Evolutionary conservation across 495 filamentous ascomycete species (phyloP).

Genomic region (Hypoxylon fuscum): DNA sequence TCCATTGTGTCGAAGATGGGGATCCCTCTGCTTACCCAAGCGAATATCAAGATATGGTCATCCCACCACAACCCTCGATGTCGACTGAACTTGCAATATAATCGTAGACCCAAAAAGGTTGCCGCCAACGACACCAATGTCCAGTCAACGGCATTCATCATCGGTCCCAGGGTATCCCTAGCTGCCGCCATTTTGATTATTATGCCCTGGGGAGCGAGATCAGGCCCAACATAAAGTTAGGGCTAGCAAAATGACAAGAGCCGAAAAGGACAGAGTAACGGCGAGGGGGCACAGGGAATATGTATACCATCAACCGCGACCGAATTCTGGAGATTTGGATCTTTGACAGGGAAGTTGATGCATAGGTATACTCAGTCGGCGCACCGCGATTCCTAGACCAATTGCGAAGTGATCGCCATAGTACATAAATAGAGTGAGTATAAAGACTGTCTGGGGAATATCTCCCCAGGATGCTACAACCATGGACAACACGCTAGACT

Average conservation of each 20-base stretch:
- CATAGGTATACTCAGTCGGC: slow-evolving; percentile 4
- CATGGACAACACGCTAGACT: slow-evolving; percentile 10
- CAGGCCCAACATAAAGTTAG: slow-evolving; percentile 7
- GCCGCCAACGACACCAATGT: slow-evolving; percentile 39
- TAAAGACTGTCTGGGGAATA: slow-evolving; percentile 3
- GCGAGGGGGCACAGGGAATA: slow-evolving; percentile 19
- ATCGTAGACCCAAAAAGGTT: slow-evolving; percentile 43
- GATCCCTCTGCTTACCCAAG: slow-evolving; percentile 45
- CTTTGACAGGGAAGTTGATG: slow-evolving; percentile 3
- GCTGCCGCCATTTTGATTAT: slow-evolving; percentile 12
- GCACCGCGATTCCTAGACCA: slow-evolving; percentile 1
- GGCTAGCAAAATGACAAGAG: slow-evolving; percentile 12
- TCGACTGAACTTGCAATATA: slow-evolving; percentile 45
- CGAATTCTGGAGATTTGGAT: slow-evolving; percentile 3
- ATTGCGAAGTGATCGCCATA: slow-evolving; percentile 21
- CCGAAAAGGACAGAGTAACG: slow-evolving; percentile 9
- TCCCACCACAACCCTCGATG: slow-evolving; percentile 46
- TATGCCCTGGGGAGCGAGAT: slow-evolving; percentile 1
- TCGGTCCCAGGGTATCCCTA: slow-evolving; percentile 36
- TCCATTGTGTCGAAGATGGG: neutral
- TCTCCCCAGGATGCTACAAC: slow-evolving; percentile 7
- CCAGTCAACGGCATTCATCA: slow-evolving; percentile 54
- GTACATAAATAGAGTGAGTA: neutral
- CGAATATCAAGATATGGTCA: slow-evolving; percentile 48
- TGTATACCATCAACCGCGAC: slow-evolving; percentile 18